These are phyloP conservation scores for Pseudogymnoascus sp. DNA, from an alignment of 2,329 filamentous ascomycete genomes.

Conservation along the genomic window DNA sequence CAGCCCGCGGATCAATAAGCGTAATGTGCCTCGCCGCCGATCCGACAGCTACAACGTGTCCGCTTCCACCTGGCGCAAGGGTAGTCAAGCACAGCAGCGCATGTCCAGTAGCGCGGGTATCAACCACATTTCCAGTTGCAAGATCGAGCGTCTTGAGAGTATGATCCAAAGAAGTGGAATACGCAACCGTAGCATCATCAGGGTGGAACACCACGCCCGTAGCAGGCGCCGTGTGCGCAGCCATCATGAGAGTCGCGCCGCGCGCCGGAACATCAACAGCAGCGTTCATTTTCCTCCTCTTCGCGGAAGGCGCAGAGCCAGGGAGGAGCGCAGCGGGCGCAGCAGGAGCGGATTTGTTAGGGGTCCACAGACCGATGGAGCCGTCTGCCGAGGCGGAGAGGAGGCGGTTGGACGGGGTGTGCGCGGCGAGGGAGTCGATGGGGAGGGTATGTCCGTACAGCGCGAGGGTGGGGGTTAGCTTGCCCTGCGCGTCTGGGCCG, in stretches of 20 bases:
- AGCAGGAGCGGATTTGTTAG: constrained; percentile 67
- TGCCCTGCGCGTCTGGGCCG: constrained; percentile 30
- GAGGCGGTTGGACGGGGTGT: constrained; percentile 67
- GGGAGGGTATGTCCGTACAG: constrained; percentile 74
- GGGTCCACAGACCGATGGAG: constrained; percentile 81
- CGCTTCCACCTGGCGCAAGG: constrained; percentile 50
- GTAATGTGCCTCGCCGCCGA: constrained; percentile 83
- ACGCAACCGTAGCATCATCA: constrained; percentile 78
- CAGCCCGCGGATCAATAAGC: constrained; percentile 82
- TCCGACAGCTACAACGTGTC: constrained; percentile 59
- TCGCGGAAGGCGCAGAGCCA: constrained; percentile 60
- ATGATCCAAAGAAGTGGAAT: constrained; percentile 88
- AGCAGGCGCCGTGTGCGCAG: constrained; percentile 64
- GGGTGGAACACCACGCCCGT: constrained; percentile 81
- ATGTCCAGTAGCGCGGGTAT: constrained; percentile 76
- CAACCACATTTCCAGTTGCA: constrained; percentile 70
- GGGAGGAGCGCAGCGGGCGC: constrained; percentile 61
- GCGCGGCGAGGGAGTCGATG: constrained; percentile 69
- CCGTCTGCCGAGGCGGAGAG: constrained; percentile 82
- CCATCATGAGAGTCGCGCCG: constrained; percentile 69
- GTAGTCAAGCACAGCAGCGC: constrained; percentile 74
- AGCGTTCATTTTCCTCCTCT: constrained; percentile 66
- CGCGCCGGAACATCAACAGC: constrained; percentile 53
- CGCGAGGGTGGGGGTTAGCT: constrained; percentile 68
- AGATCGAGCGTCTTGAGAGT: constrained; percentile 87